These are phyloP conservation scores for Setaria viridis DNA, from an alignment of 202 grass and related monocot species.

Conservation along the genomic window DNA sequence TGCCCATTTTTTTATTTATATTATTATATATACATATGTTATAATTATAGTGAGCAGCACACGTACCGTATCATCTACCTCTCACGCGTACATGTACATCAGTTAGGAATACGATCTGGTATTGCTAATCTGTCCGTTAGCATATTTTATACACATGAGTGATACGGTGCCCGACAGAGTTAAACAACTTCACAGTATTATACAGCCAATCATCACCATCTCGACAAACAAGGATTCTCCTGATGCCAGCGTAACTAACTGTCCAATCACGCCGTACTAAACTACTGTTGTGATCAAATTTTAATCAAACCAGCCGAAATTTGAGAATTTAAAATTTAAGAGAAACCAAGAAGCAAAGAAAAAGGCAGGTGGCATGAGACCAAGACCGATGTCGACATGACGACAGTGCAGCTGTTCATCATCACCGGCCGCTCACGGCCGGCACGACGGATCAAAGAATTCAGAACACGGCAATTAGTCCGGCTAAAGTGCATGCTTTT, in stretches of 20 bases:
- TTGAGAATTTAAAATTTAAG: not conserved
- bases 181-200: constrained; percentile 3
- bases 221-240: not conserved
- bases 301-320: not conserved
- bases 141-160: not conserved
- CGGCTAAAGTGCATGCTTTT: not conserved
- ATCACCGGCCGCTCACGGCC: constrained; percentile 40
- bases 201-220: not conserved
- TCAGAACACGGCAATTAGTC: constrained; percentile 8
- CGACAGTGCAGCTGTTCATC: constrained; percentile 37
- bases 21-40: too few relatives aligned
- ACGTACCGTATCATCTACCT: not conserved
- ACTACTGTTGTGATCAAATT: constrained; percentile 1
- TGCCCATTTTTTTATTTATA: not conserved
- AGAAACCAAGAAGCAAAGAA: constrained; percentile 4
- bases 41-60: not conserved
- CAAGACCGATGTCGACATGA: constrained; percentile 19
- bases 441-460: constrained; percentile 36
- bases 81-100: not conserved
- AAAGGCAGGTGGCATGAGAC: not conserved
- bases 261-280: constrained; percentile 30
- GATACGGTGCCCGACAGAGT: constrained; percentile 34
- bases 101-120: constrained; percentile 22
- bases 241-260: constrained; percentile 11
- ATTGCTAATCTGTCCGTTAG: not conserved